Evolutionary conservation across 352 stramenopile genomes (phyloP), one percentile per base, ranked within the genome.

Genomic region (Saprolegnia parasitica): DNA sequence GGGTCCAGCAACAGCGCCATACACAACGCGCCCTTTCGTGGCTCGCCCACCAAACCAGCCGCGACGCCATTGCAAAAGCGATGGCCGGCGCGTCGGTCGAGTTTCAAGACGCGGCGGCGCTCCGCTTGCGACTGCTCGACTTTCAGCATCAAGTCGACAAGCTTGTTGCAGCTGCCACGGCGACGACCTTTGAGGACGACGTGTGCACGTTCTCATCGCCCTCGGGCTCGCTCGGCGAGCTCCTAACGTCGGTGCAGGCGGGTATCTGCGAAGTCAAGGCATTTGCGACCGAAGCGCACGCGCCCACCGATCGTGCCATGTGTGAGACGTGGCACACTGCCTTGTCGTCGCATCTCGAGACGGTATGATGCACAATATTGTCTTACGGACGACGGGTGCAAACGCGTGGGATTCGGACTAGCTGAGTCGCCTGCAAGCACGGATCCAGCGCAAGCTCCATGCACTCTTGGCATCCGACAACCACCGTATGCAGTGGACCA

Each of bases 81-180:
- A 24, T 24, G 13, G 9, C 11, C 24, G 20, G 16, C 35, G 52
- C 11, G 35, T 60, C 13, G 13, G 13, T 21, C 11, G 35, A 35
- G 35, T 24, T 60, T 24, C 13, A 60, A 60, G 52, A 60, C 24
- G 24, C 24, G 1, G 13, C n/a, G 4, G 13, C 13, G 20, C 16
- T 60, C 35, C 35, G 35, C 35, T 21, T 60, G 16, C 52, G 52
- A 21, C 24, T 60, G 13, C 35, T 60, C 3, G 35, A 60, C 35
- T 40, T 42, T n/a, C 11, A 60, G 3, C 13, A 60, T 15, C 24
- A 60, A 42, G 52, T 60, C 16, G 52, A 60, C 52, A 60, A 60
- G 35, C 52, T 60, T 24, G 52, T 26, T 4, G 35, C 24, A 16
- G 13, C 35, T 24, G 52, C 16, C 52, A 24, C 4, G 11, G 24